Evolutionary conservation across 2,329 filamentous ascomycete genomes (phyloP).

Genomic region (Hymenoscyphus scutula): DNA sequence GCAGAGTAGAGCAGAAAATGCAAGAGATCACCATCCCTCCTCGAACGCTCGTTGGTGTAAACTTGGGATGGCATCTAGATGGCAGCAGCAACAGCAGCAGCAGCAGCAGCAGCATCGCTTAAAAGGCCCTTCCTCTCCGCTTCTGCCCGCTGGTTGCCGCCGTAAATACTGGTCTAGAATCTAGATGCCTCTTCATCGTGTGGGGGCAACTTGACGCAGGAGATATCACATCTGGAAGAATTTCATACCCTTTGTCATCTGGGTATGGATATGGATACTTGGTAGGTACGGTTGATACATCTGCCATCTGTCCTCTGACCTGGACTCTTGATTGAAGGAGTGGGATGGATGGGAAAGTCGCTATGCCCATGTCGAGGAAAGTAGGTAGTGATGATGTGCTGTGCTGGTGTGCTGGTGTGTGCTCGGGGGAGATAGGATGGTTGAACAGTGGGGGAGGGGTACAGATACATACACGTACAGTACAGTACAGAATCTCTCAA

Average conservation of each 20-base stretch:
- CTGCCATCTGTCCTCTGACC: neutral
- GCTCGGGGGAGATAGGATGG: neutral
- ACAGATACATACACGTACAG: neutral
- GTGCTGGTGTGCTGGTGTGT: no score
- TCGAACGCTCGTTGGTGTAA: neutral
- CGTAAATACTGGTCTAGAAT: neutral
- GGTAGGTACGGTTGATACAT: no score
- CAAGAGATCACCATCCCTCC: neutral
- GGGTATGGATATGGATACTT: no score
- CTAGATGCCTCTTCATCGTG: neutral
- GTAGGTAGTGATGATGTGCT: neutral
- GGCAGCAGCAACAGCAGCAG: no score
- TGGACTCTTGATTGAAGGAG: neutral
- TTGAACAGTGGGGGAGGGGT: neutral
- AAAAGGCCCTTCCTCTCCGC: neutral
- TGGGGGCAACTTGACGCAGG: constrained; percentile 1
- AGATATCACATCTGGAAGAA: constrained; percentile 1
- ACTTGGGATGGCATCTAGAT: neutral
- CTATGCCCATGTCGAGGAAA: neutral
- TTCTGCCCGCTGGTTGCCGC: neutral
- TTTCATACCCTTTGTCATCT: neutral
- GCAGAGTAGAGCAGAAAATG: neutral
- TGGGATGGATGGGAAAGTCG: neutral
- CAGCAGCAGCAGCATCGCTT: neutral
- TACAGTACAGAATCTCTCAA: neutral